phyloP scores from a whole-genome alignment of 2,329 filamentous ascomycete genomes.

The Bipolaris gigantea region DNA sequence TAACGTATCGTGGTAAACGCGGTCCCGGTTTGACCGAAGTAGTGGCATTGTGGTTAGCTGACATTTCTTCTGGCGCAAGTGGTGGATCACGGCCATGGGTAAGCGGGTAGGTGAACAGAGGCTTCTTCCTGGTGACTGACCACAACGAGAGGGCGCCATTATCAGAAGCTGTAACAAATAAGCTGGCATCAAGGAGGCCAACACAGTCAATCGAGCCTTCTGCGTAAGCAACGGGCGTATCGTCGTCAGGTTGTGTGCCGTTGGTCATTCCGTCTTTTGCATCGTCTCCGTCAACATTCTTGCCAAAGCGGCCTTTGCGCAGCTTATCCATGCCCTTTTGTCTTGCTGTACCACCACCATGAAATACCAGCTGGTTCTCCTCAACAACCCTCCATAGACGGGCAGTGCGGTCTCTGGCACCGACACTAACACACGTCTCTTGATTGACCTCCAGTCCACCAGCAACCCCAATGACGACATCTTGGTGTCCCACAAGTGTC shows the following conservation, averaged over 20 bases:
- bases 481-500: constrained; percentile 94
- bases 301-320: constrained; percentile 41
- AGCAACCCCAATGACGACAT: constrained; percentile 81
- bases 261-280: constrained; percentile 51
- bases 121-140: constrained; percentile 93
- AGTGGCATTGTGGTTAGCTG: constrained; percentile 64
- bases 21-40: constrained; percentile 54
- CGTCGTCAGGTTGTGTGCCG: constrained; percentile 46
- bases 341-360: constrained; percentile 67
- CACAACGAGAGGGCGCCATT: constrained; percentile 86
- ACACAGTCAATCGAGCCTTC: constrained; percentile 92
- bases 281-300: constrained; percentile 40
- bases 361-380: constrained; percentile 92
- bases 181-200: constrained; percentile 83
- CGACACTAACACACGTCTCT: constrained; percentile 89
- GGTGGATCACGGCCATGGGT: constrained; percentile 84
- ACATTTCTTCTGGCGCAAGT: constrained; percentile 67
- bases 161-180: constrained; percentile 91
- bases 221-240: constrained; percentile 51
- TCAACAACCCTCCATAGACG: constrained; percentile 95
- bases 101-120: constrained; percentile 74
- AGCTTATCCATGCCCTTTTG: constrained; percentile 46
- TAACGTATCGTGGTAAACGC: constrained; percentile 79
- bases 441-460: constrained; percentile 61
- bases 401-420: constrained; percentile 86